Conservation (phyloP, 371 early-diverging fungal genomes). For the Rhizopus delemar region DNA sequence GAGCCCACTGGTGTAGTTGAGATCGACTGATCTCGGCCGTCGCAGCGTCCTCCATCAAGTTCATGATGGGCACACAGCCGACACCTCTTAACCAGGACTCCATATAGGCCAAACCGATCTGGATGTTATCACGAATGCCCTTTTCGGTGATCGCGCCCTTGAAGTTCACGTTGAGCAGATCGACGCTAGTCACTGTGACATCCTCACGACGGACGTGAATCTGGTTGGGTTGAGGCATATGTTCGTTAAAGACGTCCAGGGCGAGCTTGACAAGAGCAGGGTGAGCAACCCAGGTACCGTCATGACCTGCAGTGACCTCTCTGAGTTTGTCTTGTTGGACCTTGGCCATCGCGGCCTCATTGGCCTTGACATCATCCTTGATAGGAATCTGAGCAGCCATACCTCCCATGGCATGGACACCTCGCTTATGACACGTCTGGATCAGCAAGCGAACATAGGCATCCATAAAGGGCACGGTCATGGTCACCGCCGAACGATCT, state of each 20-base stretch:
- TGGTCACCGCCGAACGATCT: slow-evolving; percentile 85
- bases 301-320: slow-evolving; percentile 93
- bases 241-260: slow-evolving; percentile 82
- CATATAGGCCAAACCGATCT: slow-evolving; percentile 91
- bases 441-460: slow-evolving; percentile 88
- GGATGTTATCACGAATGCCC: slow-evolving; percentile 89
- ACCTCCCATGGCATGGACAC: slow-evolving; percentile 98
- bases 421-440: slow-evolving; percentile 95
- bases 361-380: slow-evolving; percentile 84
- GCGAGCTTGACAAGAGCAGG: slow-evolving; percentile 92
- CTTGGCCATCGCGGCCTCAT: slow-evolving; percentile 89
- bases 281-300: slow-evolving; percentile 98
- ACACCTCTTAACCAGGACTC: slow-evolving; percentile 93
- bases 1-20: slow-evolving; percentile 96
- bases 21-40: slow-evolving; percentile 97
- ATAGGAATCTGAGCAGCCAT: slow-evolving; percentile 98
- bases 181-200: slow-evolving; percentile 78
- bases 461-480: slow-evolving; percentile 96
- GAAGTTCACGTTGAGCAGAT: slow-evolving; percentile 83
- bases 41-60: slow-evolving; percentile 57
- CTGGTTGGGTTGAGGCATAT: slow-evolving; percentile 97
- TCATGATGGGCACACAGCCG: slow-evolving; percentile 93
- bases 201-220: slow-evolving; percentile 88
- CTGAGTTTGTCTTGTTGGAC: slow-evolving; percentile 91
- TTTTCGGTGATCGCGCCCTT: slow-evolving; percentile 82